Base-by-base conservation (phyloP, 2,329 filamentous ascomycete genomes). In the Penicillium carneum region DNA sequence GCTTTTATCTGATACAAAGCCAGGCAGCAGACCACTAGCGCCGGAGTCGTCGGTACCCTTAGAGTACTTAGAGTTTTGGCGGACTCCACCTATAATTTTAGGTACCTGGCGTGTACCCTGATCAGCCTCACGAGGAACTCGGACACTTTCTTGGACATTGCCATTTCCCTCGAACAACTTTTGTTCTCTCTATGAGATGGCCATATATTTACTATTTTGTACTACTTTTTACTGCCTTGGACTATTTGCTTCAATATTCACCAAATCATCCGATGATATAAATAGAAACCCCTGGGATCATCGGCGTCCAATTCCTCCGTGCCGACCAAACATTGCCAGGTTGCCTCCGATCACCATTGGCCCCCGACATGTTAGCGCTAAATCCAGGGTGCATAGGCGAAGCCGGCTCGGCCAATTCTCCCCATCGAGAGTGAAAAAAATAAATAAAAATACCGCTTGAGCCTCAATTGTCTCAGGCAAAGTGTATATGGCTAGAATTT, bases 281-380 rank as follows among this genome's bases (percentile, higher is more conserved):
- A 66, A 66, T 54, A 64, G 63, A 59, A 51, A 20, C 57, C 61
- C 63, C 51, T 46, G 39, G 47, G 7, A 12, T 29, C 26, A 36
- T 55, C 63, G 61, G 61, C 18, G 31, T 14, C 29, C 31, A 34
- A 41, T 38, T 23, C 26, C 62, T 49, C 62, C 47, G 41, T 23
- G 34, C 36, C 49, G 49, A 31, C 18, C 14, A 45, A 5, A 16
- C n/a, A 36, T 49, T 16, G 47, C 18, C 26, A 16, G 12, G 23
- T 49, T 16, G 47, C 31, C 26, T 26, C 43, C 36, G 16, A 39
- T 39, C 36, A n/a, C 14, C 29, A 31, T 54, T 54, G 51, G 51
- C 53, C 43, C 53, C 45, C 34, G 45, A 39, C 2, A 5, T 57
- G 39, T 51, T 57, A 57, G 47, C 55, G 39, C 39, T n/a, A 34